Evolutionary conservation across 805 yeast genomes (phyloP).

Genomic region (Candida mattraensis): DNA sequence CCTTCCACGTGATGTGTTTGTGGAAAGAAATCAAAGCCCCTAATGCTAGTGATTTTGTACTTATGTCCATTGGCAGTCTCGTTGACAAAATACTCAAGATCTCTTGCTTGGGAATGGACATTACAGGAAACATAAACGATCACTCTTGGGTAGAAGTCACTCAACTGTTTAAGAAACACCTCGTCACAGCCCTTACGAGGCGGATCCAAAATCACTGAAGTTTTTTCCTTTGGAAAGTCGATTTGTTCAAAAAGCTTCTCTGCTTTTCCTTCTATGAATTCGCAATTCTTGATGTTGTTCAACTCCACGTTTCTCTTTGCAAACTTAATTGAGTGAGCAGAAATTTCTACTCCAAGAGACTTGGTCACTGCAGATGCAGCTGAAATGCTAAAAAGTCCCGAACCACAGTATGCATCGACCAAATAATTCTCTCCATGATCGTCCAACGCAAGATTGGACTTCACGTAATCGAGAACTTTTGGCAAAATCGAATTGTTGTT

Average conservation of each 20-base stretch:
- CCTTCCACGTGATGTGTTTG: slow-evolving; percentile 61
- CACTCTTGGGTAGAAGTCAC: slow-evolving; percentile 78
- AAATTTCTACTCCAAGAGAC: slow-evolving; percentile 92
- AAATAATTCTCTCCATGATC: slow-evolving; percentile 39
- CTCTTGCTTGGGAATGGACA: slow-evolving; percentile 97
- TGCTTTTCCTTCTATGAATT: slow-evolving; percentile 88
- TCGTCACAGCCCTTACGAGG: slow-evolving; percentile 97
- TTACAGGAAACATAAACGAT: slow-evolving; percentile 96
- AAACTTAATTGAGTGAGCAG: slow-evolving; percentile 86
- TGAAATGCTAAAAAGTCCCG: slow-evolving; percentile 84
- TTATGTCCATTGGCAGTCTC: slow-evolving; percentile 59
- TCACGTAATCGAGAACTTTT: slow-evolving; percentile 75
- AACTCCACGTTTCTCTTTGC: slow-evolving; percentile 78
- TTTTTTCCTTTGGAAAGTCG: slow-evolving; percentile 69
- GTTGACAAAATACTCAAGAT: slow-evolving; percentile 76
- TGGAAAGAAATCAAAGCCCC: slow-evolving; percentile 93
- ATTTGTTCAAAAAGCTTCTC: slow-evolving; percentile 81
- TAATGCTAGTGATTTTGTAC: slow-evolving; percentile 75
- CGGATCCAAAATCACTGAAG: slow-evolving; percentile 93
- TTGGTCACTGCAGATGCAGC: slow-evolving; percentile 77
- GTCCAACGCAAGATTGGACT: slow-evolving; percentile 55
- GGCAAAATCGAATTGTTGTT: slow-evolving; percentile 92
- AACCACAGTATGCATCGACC: slow-evolving; percentile 25
- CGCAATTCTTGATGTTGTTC: slow-evolving; percentile 76
- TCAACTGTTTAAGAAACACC: slow-evolving; percentile 78